Percentiles rank a stretch among this genome's conserved stretches.
phyloP scores from a whole-genome alignment of 129 eudicot genomes.

The Solidago caesia region DNA sequence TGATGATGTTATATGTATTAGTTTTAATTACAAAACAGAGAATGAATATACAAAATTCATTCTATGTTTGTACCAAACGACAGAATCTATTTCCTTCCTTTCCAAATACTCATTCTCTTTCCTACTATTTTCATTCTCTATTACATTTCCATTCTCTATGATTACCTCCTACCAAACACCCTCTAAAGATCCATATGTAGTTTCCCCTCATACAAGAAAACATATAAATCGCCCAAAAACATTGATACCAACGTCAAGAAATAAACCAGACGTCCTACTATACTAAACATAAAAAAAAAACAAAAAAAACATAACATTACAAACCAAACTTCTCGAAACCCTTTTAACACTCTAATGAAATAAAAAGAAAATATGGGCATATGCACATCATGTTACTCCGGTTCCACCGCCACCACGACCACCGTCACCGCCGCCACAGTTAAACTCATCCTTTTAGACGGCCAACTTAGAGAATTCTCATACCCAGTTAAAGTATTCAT shows the following conservation, averaged over 20 bases:
- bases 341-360: not conserved
- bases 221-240: conserved; percentile 17
- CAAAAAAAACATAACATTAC: not conserved
- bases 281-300: not conserved
- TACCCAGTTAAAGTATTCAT: conserved; percentile 34
- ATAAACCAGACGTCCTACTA: not conserved
- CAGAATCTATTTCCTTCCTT: too few species aligned
- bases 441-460: conserved; percentile 43
- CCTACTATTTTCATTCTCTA: too few species aligned
- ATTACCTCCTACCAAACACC: too few species aligned
- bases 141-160: too few species aligned
- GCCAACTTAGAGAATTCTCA: conserved; percentile 38
- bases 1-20: too few species aligned
- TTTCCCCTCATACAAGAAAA: conserved; percentile 18
- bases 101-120: too few species aligned
- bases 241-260: conserved; percentile 24
- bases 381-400: conserved; percentile 39
- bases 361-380: conserved; percentile 38
- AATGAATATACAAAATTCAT: too few species aligned
- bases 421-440: conserved; percentile 11
- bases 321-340: not conserved
- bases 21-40: too few species aligned
- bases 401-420: conserved; percentile 17
- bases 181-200: conserved; percentile 14
- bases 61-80: too few species aligned